Base-by-base conservation (phyloP, 345 rosid species). In the Zanthoxylum bungeanum region DNA sequence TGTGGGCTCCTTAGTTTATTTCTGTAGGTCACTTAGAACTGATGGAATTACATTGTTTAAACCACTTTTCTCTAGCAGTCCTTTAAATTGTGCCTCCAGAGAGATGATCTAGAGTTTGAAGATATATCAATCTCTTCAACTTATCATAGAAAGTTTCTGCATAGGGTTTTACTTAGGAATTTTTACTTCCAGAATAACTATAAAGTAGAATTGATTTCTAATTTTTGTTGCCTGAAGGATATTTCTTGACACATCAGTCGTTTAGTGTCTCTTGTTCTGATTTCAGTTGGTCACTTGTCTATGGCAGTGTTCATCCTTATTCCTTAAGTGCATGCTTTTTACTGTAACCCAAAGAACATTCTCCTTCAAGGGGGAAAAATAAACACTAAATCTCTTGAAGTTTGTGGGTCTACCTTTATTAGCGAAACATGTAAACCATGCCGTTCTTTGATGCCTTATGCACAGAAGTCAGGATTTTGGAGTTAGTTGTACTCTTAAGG, bases 51-150 rank as follows among this genome's bases (percentile, higher is more conserved):
- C 46, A 67, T 52, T 36, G 24, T 69, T 17, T 28, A 25, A 42
- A 57, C n/a, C 64, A 24, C 71, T 42, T 27, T 27, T 21, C 50
- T 69, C 14, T 24, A 39, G 64, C 28, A 5, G 64, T 69, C 39
- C 52, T 69, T 39, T 37, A 40, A 22, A n/a, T 57, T 31, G 21
- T 11, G 57, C 7, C 30, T 57, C 40, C n/a, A 31, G 27, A 17
- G 19, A 53, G 30, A 31, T 10, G 24, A 42, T 50, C n/a, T 36
- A 8, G 31, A 52, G 22, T 68, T 56, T 53, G 61, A 68, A 24
- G 17, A 21, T n/a, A 47, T 21, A 33, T 68, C 71, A 53, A 50
- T 46, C 56, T 30, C 50, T 51, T 68, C 16, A 12, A 24, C 31
- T 53, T 8, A 39, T 42, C 8, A 17, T 47, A 47, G 31, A 49